Percentiles rank a stretch among this genome's conserved stretches.
Conservation (phyloP, 1,284 basidiomycete genomes). For the Phlebopus sp. region DNA sequence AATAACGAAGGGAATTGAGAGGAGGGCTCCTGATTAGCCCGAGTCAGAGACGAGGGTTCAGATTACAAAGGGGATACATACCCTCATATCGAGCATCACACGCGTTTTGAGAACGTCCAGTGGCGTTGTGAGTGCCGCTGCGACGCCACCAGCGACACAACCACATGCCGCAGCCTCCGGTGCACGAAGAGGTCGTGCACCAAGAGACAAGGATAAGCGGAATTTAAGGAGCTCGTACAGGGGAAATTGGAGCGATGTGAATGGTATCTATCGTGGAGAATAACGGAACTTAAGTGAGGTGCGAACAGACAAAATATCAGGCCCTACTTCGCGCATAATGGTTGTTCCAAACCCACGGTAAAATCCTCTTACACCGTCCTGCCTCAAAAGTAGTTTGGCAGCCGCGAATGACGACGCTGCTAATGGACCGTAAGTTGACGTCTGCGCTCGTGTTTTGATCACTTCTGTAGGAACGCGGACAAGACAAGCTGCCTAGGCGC, state of each 20-base stretch:
- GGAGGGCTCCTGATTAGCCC: conserved; percentile 41
- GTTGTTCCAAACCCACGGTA: conserved; percentile 81
- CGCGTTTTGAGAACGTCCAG: conserved; percentile 97
- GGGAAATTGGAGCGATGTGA: conserved; percentile 97
- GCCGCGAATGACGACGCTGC: conserved; percentile 46
- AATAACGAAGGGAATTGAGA: conserved; percentile 53
- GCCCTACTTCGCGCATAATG: conserved; percentile 71
- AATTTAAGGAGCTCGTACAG: conserved; percentile 90
- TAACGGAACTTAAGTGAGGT: conserved; percentile 4
- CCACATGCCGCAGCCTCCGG: conserved; percentile 92
- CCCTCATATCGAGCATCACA: conserved; percentile 90
- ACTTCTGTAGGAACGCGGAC: conserved; percentile 94
- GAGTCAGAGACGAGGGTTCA: background rate
- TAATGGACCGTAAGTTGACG: conserved; percentile 60
- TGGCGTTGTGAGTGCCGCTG: conserved; percentile 91
- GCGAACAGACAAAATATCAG: background rate
- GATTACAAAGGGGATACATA: conserved; percentile 35
- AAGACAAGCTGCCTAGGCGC: conserved; percentile 78
- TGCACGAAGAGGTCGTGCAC: conserved; percentile 61
- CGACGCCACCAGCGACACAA: conserved; percentile 86
- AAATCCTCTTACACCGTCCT: conserved; percentile 67
- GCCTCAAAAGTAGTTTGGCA: conserved; percentile 48
- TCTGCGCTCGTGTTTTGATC: conserved; percentile 85
- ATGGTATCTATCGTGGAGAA: conserved; percentile 71
- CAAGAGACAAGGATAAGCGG: conserved; percentile 49